Evolutionary conservation across 805 yeast species (phyloP), one percentile per base, ranked within the genome.

Genomic region (Starmera amethionina): DNA sequence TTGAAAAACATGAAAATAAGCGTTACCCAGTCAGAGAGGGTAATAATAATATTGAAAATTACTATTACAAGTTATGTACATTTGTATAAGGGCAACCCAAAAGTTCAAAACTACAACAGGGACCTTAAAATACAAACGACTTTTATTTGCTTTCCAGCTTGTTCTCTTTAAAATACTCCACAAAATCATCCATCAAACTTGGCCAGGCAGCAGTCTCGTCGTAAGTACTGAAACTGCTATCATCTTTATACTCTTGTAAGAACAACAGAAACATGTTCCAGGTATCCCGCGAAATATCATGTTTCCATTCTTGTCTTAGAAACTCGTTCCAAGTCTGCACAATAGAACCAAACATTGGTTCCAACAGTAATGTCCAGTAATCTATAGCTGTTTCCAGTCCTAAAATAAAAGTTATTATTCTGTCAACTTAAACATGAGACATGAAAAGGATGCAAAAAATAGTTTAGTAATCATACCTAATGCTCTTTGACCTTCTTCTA

Each of bases 131-230:
- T 16, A 16, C 6, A 22, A 22, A 7, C 27, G 5, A 22, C 27
- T 22, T 22, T 22, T 22, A 22, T 22, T 22, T 22, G 9, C 5
- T 22, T 22, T 33, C 4, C 14, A 33, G 14, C 12, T 33, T 33
- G 15, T 31, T 27, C 27, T 47, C 60, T 30, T 52, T 49, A 36
- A 62, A 63, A 51, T 68, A 68, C 46, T 82, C 94, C 18, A 86
- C 82, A 54, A 75, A 90, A 43, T 79, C 86, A 57, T 90, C 98
- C 47, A 90, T 76, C 14, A 86, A 64, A 40, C 84, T 75, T 5
- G 97, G 98, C 97, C 97, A 90, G 1, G 96, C 84, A 19, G 82
- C 88, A 49, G 74, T 72, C 47, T 82, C 93, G 50, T 82, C 89
- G 58, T 88, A 89, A 3, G 59, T 62, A 13, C 61, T 60, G 5